Evolutionary conservation across 192 early-diverging fungal species (phyloP).

Genomic region (Rhizophagus clarus): DNA sequence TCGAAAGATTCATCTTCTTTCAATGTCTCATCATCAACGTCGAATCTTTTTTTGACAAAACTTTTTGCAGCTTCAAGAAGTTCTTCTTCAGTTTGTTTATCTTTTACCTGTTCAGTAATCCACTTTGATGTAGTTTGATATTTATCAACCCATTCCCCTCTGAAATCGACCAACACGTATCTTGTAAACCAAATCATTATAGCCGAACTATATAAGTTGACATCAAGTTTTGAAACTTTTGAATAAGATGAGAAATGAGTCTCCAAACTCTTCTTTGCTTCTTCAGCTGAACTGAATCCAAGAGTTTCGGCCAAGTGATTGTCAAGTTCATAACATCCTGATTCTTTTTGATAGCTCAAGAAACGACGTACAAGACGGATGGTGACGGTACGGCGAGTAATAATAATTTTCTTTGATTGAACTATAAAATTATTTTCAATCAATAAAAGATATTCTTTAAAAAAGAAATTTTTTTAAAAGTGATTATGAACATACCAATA

Average conservation of each 20-base stretch:
- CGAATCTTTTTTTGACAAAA: slow-evolving; percentile 17
- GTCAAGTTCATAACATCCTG: slow-evolving; percentile 10
- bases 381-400: background rate
- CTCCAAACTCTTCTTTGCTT: slow-evolving; percentile 6
- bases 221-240: background rate
- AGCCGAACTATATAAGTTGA: slow-evolving; percentile 13
- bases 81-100: slow-evolving; percentile 11
- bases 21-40: slow-evolving; percentile 1
- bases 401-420: background rate
- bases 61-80: slow-evolving; percentile 8
- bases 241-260: slow-evolving; percentile 12
- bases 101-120: slow-evolving; percentile 11
- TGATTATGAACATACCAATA: background rate
- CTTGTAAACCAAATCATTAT: slow-evolving; percentile 25
- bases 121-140: slow-evolving; percentile 4
- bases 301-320: slow-evolving; percentile 1
- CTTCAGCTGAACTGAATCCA: slow-evolving; percentile 21
- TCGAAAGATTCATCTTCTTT: slow-evolving; percentile 17
- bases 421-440: background rate
- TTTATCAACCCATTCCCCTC: slow-evolving; percentile 10
- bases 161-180: slow-evolving; percentile 15
- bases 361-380: slow-evolving; percentile 23
- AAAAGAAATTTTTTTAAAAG: background rate
- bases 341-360: slow-evolving; percentile 18
- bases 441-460: background rate